A percentile compares a stretch with the other conserved stretches of the same genome.
These are phyloP conservation scores for Sporothrix mexicana DNA, from an alignment of 2,329 filamentous ascomycete genomes.

Conservation along the genomic window DNA sequence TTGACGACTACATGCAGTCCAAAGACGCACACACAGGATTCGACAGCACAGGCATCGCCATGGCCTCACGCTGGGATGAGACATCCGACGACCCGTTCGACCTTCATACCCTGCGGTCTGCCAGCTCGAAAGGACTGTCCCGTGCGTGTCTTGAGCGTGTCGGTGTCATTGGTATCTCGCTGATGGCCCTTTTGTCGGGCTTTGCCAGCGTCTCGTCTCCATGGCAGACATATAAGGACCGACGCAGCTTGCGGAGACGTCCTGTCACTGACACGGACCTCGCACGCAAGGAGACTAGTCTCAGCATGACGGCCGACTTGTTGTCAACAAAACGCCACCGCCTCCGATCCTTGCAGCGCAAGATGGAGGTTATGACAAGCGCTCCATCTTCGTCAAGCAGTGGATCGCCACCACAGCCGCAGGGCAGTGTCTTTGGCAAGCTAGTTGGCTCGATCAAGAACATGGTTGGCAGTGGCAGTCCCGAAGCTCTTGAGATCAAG, in stretches of 20 bases:
- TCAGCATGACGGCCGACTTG: constrained; percentile 82
- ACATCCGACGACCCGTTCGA: constrained; percentile 17
- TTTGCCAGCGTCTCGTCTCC: constrained; percentile 88
- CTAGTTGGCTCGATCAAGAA: constrained; percentile 65
- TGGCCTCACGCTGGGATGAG: constrained; percentile 38
- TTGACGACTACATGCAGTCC: constrained; percentile 40
- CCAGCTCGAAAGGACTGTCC: constrained; percentile 46
- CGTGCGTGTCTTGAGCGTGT: constrained; percentile 70
- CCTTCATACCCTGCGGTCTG: constrained; percentile 21
- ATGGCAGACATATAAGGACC: constrained; percentile 80
- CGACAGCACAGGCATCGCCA: constrained; percentile 44
- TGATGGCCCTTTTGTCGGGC: constrained; percentile 87
- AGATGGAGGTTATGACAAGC: constrained; percentile 46
- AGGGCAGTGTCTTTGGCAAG: constrained; percentile 67
- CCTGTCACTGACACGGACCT: constrained; percentile 76
- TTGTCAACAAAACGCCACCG: constrained; percentile 75
- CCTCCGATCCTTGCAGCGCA: constrained; percentile 72
- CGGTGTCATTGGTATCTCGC: constrained; percentile 81
- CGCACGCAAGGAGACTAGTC: constrained; percentile 75
- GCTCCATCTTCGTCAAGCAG: constrained; percentile 32
- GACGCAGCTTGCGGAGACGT: constrained; percentile 53
- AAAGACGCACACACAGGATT: constrained; percentile 41
- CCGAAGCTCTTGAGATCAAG: constrained; percentile 66
- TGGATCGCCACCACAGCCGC: not conserved
- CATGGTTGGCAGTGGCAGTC: constrained; percentile 61